phyloP scores from a whole-genome alignment of 768 basidiomycete species.

The Boletus subparvulus region DNA sequence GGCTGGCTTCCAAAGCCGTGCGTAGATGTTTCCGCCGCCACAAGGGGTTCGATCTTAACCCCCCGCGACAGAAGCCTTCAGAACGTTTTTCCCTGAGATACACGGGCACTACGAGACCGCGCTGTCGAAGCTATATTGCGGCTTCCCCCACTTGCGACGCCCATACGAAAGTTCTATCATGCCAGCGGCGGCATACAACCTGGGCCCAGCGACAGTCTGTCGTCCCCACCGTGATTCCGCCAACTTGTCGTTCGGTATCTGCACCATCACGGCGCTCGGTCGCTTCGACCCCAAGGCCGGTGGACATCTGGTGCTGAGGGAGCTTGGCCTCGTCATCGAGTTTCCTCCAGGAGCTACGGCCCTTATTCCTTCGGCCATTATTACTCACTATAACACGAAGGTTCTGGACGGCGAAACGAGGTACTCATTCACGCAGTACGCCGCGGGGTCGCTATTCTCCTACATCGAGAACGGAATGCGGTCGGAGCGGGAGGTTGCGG shows the following conservation, averaged over 20 bases:
- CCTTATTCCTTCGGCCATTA: background rate
- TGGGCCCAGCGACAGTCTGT: background rate
- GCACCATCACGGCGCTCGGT: background rate
- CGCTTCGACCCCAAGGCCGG: background rate
- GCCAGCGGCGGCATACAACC: too few relatives aligned
- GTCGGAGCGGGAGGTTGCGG: background rate
- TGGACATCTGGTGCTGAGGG: background rate
- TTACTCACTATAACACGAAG: background rate
- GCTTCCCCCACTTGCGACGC: too few relatives aligned
- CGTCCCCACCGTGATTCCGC: background rate
- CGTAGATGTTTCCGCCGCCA: too few relatives aligned
- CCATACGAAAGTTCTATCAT: too few relatives aligned
- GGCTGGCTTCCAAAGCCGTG: too few relatives aligned
- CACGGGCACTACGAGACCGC: too few relatives aligned
- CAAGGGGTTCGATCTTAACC: too few relatives aligned
- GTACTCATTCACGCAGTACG: conserved; percentile 2
- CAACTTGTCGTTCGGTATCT: conserved; percentile 7
- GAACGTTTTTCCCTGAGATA: too few relatives aligned
- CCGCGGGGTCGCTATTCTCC: background rate
- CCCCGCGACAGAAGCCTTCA: too few relatives aligned
- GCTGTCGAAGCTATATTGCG: too few relatives aligned
- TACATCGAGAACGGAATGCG: conserved; percentile 3
- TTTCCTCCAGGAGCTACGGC: background rate
- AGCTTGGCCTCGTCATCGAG: background rate
- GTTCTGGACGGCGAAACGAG: background rate